Base-by-base conservation (phyloP, 139 green algal genomes). In the Spirogloea muscicola region DNA sequence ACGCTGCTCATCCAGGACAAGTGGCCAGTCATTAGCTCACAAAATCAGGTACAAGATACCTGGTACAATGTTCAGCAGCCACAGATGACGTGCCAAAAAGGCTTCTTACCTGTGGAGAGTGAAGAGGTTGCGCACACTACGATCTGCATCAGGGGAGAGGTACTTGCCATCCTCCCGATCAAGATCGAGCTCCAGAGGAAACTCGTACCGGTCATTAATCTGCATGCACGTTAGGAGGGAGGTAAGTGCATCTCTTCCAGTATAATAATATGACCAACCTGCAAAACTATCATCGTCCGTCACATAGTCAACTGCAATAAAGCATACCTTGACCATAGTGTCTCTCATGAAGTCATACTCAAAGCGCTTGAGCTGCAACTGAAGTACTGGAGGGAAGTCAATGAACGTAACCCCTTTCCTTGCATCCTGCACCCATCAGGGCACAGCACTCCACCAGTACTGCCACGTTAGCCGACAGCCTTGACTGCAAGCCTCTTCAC, bases 141-240 rank as follows among this genome's bases (percentile, higher is more conserved):
- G 72, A 78, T 95, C 87, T 0, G 86, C 80, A 1, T 80, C 57
- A 1, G 74, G 44, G 1, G 82, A 74, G 49, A 96, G 80, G 85
- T 91, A 96, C 79, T 86, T 88, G 80, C 81, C 38, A 72, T 87
- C 76, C 0, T 81, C 81, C 0, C 46, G 61, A 79, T 97, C 93
- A 25, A 98, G 84, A 75, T 98, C 92, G 60, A 97, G 87, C 57
- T 90, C 81, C 10, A 93, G 86, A 39, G 85, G 84, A 65, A 98
- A 98, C 84, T 96, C 91, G 76, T 97, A 96, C 31, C 89, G 89
- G 74, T 96, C 87, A 69, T 98, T 98, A 77, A 97, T 92, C 91
- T 95, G 89, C 21, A 25, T 25, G 18, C n/a, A 72, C 25, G 25
- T n/a, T n/a, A n/a, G n/a, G n/a, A n/a, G n/a, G n/a, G n/a, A n/a